Base-by-base conservation (phyloP, 1,284 basidiomycete genomes). In the Malassezia pachydermatis region DNA sequence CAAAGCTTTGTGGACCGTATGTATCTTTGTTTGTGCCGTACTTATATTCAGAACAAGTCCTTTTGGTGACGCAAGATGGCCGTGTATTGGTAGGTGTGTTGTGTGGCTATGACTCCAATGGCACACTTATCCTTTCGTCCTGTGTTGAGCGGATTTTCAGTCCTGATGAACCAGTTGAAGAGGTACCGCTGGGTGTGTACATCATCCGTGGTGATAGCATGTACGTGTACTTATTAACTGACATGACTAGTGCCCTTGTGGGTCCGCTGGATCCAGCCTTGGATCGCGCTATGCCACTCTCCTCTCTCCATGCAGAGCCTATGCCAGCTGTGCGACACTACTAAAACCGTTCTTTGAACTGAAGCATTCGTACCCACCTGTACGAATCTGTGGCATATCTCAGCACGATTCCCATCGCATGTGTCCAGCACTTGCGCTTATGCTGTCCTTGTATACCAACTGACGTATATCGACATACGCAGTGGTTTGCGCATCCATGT, bases 181-280 rank as follows among this genome's bases (percentile, higher is more conserved):
- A 95, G 76, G 82, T 92, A 10, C 84, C 88, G 0, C 76, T 98
- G n/a, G 92, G 92, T 1, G 76, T 98, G 39, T 98, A 98, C 73
- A 81, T 99, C 59, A 85, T 98, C 64, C 87, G 95, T 67, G 92
- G 92, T 2, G 92, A 98, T 70, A 90, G 92, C 78, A 89, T 94
- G 92, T 95, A 55, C 65, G 78, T 75, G 22, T 20, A 37, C 25
- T 35, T 23, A 32, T n/a, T 34, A 33, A 37, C 23, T 22, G 29
- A 30, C n/a, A n/a, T 30, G 25, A 22, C 8, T 24, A 54, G 37
- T n/a, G 29, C 84, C 32, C 76, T 95, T 56, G 86, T 98, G 32
- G 92, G 87, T 38, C 88, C 94, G 73, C 69, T 96, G 27, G 92
- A 98, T 73, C 80, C 84, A 55, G 83, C 82, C 24, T 76, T 84